A percentile compares a stretch with the other conserved stretches of the same genome.
phyloP scores from a whole-genome alignment of 768 basidiomycete genomes.

The Lepiota brunneoincarnata region DNA sequence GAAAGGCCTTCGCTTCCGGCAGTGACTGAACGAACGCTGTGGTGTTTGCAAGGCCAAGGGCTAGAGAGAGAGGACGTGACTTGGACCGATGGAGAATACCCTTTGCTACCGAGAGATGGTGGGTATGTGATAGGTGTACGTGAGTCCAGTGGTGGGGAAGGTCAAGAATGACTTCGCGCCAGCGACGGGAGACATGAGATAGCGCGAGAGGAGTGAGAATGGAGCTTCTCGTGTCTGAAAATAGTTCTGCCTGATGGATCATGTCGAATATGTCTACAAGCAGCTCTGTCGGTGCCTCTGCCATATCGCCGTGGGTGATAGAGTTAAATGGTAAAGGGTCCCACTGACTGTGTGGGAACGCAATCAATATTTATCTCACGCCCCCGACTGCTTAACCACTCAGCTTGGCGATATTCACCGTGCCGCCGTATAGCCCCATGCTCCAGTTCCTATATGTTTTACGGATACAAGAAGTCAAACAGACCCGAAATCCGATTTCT shows the following conservation, averaged over 20 bases:
- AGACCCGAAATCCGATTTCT: too few species aligned
- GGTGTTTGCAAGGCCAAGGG: not conserved
- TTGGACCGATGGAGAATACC: not conserved
- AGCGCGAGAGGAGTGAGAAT: not conserved
- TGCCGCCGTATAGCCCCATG: not conserved
- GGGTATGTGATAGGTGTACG: conserved; percentile 4
- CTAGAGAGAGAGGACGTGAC: not conserved
- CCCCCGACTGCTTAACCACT: not conserved
- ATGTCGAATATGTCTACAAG: conserved; percentile 6
- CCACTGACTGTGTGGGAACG: too few species aligned
- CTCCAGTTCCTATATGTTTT: not conserved
- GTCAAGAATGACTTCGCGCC: conserved; percentile 2
- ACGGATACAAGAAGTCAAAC: too few species aligned
- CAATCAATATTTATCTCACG: not conserved
- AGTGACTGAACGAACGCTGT: not conserved
- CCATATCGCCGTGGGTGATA: not conserved
- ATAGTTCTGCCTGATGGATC: conserved; percentile 1
- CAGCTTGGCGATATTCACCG: not conserved
- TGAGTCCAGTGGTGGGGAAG: conserved; percentile 8
- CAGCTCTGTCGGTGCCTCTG: conserved; percentile 1
- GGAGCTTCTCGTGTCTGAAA: conserved; percentile 4
- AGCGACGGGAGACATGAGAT: conserved; percentile 5
- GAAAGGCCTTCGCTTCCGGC: not conserved
- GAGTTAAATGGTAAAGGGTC: not conserved
- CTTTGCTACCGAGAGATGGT: not conserved